Evolutionary conservation across 2,329 filamentous ascomycete species (phyloP), one percentile per base, ranked within the genome.

Genomic region (Hypoxylon sp.): DNA sequence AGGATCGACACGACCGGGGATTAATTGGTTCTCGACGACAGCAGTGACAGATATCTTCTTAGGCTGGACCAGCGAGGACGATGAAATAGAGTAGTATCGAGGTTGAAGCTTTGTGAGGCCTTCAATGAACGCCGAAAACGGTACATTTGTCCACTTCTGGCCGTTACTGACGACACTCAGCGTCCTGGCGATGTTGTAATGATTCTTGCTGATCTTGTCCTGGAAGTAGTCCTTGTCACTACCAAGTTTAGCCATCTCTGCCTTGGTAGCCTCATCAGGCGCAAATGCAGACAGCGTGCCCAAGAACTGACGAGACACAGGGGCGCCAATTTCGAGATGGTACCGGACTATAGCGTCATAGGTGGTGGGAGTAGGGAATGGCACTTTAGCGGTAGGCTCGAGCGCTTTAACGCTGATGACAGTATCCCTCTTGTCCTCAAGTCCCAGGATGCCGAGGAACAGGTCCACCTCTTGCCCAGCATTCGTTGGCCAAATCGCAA

Each of bases 41-140:
- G 95, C 95, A 14, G 96, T 99, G 74, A 99, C 91, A 65, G 96
- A 93, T 71, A 99, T 93, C 82, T 93, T 95, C 80, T 97, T 90
- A 77, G 96, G 94, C 77, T 99, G 94, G 14, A 97, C 94, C 7
- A 93, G 79, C 5, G 96, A 97, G 0, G 96, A 98, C 0, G 96
- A 99, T 1, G 96, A 99, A 79, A 99, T 99, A 51, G 96, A 99
- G 84, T 99, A 99, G 85, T 98, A 99, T 51, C 96, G 93, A 38
- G 96, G 95, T 80, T 99, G 96, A 61, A 99, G 89, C 84, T 97
- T 98, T 80, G 90, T 92, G 66, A 99, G 80, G 70, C 93, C 92
- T 84, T 99, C 96, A 71, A 99, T 93, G 73, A 98, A 89, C 73
- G 94, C 89, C 7, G 96, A 97, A 82, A 99, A 98, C 14, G 96